Evolutionary conservation across 164 flowering plant genomes (phyloP).

Genomic region (Buxus sempervirens): DNA sequence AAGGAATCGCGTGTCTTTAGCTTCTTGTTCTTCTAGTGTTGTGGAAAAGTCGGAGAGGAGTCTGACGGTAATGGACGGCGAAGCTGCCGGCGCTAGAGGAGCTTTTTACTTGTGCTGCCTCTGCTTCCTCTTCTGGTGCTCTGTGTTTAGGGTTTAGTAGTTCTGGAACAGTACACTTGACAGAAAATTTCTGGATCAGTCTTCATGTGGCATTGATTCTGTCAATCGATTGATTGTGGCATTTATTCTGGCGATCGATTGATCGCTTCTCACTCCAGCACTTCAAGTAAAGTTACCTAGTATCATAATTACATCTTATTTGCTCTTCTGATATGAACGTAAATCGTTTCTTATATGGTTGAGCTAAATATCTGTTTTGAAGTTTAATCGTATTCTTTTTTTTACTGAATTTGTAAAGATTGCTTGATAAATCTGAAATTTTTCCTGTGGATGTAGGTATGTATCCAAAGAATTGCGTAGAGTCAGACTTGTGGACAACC

Average conservation of each 20-base stretch:
- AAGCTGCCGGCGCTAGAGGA: no score
- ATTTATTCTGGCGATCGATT: constrained; percentile 47
- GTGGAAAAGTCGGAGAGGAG: no score
- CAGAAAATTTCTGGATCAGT: not conserved
- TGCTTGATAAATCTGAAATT: not conserved
- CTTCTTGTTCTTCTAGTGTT: no score
- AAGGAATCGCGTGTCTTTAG: no score
- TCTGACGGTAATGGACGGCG: no score
- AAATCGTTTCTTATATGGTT: not conserved
- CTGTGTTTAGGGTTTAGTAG: constrained; percentile 1
- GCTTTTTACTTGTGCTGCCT: not conserved
- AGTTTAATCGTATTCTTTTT: not conserved
- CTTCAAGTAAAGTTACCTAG: constrained; percentile 31
- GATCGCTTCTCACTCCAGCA: constrained; percentile 58
- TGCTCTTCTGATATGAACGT: not conserved
- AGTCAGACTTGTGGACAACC: no score
- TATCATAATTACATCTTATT: not conserved
- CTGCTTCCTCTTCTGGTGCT: not conserved
- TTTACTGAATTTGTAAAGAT: not conserved
- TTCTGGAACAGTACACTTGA: not conserved
- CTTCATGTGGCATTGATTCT: constrained; percentile 41
- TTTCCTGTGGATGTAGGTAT: not conserved
- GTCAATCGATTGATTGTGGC: constrained; percentile 59
- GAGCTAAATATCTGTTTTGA: not conserved
- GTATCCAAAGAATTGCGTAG: no score